These are phyloP conservation scores for Phialophora macrospora DNA, from an alignment of 2,329 filamentous ascomycete genomes.

Conservation along the genomic window DNA sequence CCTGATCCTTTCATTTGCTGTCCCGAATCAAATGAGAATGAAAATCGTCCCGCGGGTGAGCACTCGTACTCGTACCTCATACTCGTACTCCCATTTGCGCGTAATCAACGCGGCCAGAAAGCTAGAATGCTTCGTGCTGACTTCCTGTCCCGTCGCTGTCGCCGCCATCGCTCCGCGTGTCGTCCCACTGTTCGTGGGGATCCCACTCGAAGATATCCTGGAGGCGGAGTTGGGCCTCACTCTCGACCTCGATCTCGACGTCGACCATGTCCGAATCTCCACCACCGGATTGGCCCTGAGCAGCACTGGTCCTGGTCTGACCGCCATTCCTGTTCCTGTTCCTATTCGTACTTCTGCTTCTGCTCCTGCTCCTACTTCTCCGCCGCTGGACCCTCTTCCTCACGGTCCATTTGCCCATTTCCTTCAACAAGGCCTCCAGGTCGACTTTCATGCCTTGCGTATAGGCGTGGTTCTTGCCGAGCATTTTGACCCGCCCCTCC, in stretches of 20 bases:
- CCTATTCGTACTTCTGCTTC: background rate
- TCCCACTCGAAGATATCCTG: conserved; percentile 36
- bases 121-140: conserved; percentile 28
- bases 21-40: too few relatives aligned
- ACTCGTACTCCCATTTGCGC: background rate
- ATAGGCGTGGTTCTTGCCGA: conserved; percentile 32
- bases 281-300: too few relatives aligned
- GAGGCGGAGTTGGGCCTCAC: conserved; percentile 22
- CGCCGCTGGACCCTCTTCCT: conserved; percentile 4
- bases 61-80: background rate
- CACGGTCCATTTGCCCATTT: conserved; percentile 30
- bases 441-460: conserved; percentile 32
- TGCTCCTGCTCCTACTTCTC: background rate
- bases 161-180: conserved; percentile 13
- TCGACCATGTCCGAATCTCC: background rate
- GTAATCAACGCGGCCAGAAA: background rate
- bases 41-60: too few relatives aligned
- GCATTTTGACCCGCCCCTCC: conserved; percentile 36
- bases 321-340: too few relatives aligned
- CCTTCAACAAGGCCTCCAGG: conserved; percentile 24
- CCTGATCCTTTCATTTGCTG: too few relatives aligned
- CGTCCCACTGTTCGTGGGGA: conserved; percentile 26
- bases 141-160: conserved; percentile 25
- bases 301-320: background rate
- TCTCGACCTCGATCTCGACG: conserved; percentile 16